Base-by-base conservation (phyloP, 768 basidiomycete species). In the Hydnomerulius pinastri region DNA sequence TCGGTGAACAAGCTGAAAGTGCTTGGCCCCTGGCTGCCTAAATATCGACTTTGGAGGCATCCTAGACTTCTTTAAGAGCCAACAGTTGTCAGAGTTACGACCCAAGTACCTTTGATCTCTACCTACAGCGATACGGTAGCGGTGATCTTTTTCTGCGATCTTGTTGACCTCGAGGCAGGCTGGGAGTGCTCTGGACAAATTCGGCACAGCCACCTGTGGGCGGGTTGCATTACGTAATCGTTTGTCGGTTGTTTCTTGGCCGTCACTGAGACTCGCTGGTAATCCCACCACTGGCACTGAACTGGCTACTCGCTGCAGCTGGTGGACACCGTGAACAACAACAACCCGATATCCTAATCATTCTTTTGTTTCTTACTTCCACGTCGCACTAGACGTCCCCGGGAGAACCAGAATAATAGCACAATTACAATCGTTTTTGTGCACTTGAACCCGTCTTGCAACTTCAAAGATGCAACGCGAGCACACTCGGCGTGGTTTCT, bases 1-100 rank as follows among this genome's bases (percentile, higher is more conserved):
- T 52, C 97, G 81, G 66, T 98, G 93, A 18, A 99, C 95, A 32
- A 99, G 89, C 73, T 98, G 95, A 60, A 96, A 98, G 66, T 98
- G 95, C 62, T 86, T 85, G 48, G 88, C 85, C 18, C 90, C 92
- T 7, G 96, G 90, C 57, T 86, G 86, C 51, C 92, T 85, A 74
- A 91, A 99, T 56, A 94, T 80, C 12, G 94, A 95, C 72, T 87
- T 91, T 58, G 78, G 73, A 32, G 89, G 79, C 89, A 91, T 91
- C 59, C 51, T 65, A 56, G 28, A 36, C 20, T n/a, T 20, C 9
- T 36, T 18, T 13, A 37, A 28, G 20, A 20, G 21, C 42, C 29
- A 17, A 49, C 32, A 17, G 24, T 24, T 20, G 21, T n/a, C 25
- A 4, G 24, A n/a, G 23, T 13, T 36, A n/a, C 30, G 17, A 20